A percentile compares a stretch with the other conserved stretches of the same genome.
phyloP scores from a whole-genome alignment of 2,329 filamentous ascomycete species.

The Paraphaeosphaeria sporulosa region DNA sequence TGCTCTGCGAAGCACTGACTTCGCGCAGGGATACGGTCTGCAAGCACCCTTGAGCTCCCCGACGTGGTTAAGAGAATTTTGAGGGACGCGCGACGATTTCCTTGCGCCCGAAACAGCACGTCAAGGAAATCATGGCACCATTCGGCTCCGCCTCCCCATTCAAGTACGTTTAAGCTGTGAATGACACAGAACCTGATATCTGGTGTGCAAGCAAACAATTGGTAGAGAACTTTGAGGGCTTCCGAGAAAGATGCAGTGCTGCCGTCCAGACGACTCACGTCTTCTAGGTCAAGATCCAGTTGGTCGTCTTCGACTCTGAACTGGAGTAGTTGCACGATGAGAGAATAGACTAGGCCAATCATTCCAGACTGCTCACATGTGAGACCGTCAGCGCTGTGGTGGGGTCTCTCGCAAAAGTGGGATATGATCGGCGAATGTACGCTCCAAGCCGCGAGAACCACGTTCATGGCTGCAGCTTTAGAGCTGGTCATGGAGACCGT shows the following conservation, averaged over 20 bases:
- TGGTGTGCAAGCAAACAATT: neutral
- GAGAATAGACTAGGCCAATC: neutral
- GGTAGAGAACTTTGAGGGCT: neutral
- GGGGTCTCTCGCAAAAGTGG: slow-evolving; percentile 24
- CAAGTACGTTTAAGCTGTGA: neutral
- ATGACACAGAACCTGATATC: too few relatives aligned
- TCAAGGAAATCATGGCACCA: slow-evolving; percentile 8
- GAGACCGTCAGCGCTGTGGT: neutral
- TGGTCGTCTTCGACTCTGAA: neutral
- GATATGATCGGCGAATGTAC: slow-evolving; percentile 23
- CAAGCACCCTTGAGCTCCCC: neutral
- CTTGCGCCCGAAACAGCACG: neutral
- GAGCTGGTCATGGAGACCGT: slow-evolving; percentile 8
- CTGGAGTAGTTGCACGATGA: neutral
- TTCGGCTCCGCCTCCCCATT: neutral
- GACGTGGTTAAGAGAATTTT: neutral
- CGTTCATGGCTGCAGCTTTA: slow-evolving; percentile 19
- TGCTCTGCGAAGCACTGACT: neutral
- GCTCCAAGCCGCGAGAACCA: slow-evolving; percentile 20
- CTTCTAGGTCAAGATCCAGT: neutral
- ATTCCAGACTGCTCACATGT: neutral
- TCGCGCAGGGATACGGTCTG: neutral
- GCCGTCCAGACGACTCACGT: neutral
- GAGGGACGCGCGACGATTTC: neutral
- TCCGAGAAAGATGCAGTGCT: neutral